These are phyloP conservation scores for Pichia sp. DNA, from an alignment of 1,139 yeast species.

Conservation along the genomic window DNA sequence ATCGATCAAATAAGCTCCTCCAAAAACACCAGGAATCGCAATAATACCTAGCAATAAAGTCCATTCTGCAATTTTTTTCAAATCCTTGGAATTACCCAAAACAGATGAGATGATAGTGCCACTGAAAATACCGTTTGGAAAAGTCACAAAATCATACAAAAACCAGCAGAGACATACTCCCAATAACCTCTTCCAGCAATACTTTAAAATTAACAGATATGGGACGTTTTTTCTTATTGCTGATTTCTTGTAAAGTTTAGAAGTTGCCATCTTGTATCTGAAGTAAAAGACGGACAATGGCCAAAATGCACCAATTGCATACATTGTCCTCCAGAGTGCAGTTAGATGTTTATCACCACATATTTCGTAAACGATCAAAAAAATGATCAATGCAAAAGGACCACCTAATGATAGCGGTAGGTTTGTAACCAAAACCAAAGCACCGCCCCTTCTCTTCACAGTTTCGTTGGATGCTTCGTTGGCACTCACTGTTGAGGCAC, in stretches of 20 bases:
- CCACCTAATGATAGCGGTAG: constrained; percentile 84
- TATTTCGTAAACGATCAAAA: constrained; percentile 81
- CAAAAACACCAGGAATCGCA: constrained; percentile 82
- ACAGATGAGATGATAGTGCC: constrained; percentile 57
- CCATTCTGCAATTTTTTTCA: constrained; percentile 87
- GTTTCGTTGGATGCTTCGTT: constrained; percentile 86
- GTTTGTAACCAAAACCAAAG: constrained; percentile 86
- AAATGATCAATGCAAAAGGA: constrained; percentile 81
- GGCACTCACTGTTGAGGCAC: constrained; percentile 89
- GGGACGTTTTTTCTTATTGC: constrained; percentile 53
- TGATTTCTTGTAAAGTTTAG: constrained; percentile 63
- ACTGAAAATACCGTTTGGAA: constrained; percentile 83
- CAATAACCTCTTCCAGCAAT: constrained; percentile 76
- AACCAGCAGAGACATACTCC: constrained; percentile 82
- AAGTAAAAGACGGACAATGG: constrained; percentile 75
- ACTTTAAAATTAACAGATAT: constrained; percentile 63
- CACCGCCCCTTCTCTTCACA: constrained; percentile 79
- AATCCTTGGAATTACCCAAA: constrained; percentile 52
- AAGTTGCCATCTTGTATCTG: constrained; percentile 66
- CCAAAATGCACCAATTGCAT: constrained; percentile 89
- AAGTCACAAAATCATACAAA: constrained; percentile 80
- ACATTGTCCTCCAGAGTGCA: constrained; percentile 85
- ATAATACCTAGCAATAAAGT: constrained; percentile 81
- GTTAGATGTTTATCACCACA: constrained; percentile 65
- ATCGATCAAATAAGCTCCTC: constrained; percentile 82